Base-by-base conservation (phyloP, 306 rosid species). In the Acacia crassicarpa region DNA sequence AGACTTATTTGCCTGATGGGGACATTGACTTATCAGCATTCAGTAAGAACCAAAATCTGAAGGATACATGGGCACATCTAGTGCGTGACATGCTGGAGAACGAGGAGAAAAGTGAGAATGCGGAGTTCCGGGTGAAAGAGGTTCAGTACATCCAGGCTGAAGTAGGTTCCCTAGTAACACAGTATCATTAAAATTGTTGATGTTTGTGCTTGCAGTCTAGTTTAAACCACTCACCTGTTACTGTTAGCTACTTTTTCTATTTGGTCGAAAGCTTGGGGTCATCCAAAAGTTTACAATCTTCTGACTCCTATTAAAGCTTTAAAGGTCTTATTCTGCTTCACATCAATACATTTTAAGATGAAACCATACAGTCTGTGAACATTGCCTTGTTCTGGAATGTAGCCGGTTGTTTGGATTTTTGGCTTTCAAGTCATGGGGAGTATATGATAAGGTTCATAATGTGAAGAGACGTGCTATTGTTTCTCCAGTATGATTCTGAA, bases 131-230 rank as follows among this genome's bases (percentile, higher is more conserved):
- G 77, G 98, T 95, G 70, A 95, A 92, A 88, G 99, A 95, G 82
- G 99, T 95, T 84, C 99, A 95, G 89, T 95, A 93, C 89, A 95
- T 95, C 83, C 95, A 95, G 87, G 99, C 99, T 5, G 99, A 95
- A 88, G 99, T 95, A 89, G 49, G 97, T 82, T 79, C 54, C 80
- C 68, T 74, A 32, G 75, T 45, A 43, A 46, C 66, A 67, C 35
- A 74, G 1, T 43, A 23, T 76, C 65, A 83, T 85, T 82, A 30
- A 32, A 70, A 71, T 71, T 73, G 44, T 82, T 58, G 40, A 48
- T 43, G 30, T 77, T 51, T 63, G 23, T 75, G 17, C 43, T 80
- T 61, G 25, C 16, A 13, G n/a, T 71, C 43, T 80, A 76, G 46
- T 72, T 71, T 74, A 69, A 16, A 40, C 79, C 30, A 43, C 22